A percentile compares a stretch with the other conserved stretches of the same genome.
These are phyloP conservation scores for Ballota nigra DNA, from an alignment of 257 asterid species.

Conservation along the genomic window DNA sequence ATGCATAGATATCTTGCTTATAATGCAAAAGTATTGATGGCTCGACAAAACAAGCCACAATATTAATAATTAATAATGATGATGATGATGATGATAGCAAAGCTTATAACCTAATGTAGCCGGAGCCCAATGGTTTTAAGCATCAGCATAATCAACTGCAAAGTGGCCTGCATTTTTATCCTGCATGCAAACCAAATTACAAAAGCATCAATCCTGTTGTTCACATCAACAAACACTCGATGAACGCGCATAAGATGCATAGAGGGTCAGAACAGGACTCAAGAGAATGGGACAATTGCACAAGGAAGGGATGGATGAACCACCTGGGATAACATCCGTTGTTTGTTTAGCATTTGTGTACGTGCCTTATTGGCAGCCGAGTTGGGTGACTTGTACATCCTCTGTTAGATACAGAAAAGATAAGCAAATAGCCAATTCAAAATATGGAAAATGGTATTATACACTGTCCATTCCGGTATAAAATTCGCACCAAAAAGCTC, in stretches of 20 bases:
- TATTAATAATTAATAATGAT: background rate
- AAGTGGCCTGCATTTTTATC: slow-evolving; percentile 65
- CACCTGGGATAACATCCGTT: slow-evolving; percentile 74
- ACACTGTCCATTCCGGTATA: background rate
- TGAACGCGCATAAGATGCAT: background rate
- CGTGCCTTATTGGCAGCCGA: slow-evolving; percentile 80
- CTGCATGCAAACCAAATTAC: slow-evolving; percentile 34
- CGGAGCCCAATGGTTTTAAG: slow-evolving; percentile 9
- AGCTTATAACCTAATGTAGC: background rate
- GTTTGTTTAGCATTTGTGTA: slow-evolving; percentile 76
- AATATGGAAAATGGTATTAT: background rate
- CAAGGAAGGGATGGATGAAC: background rate
- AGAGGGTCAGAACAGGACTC: background rate
- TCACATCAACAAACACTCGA: background rate
- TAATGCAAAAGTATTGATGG: background rate
- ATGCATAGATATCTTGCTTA: background rate
- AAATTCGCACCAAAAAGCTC: background rate
- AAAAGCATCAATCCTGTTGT: background rate
- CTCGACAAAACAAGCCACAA: background rate
- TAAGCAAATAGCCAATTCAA: background rate
- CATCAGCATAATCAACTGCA: slow-evolving; percentile 45
- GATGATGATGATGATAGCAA: background rate
- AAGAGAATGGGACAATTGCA: background rate
- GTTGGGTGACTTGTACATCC: slow-evolving; percentile 76
- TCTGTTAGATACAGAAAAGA: slow-evolving; percentile 37